phyloP scores from a whole-genome alignment of 768 basidiomycete species.

The Panellus pusillus region DNA sequence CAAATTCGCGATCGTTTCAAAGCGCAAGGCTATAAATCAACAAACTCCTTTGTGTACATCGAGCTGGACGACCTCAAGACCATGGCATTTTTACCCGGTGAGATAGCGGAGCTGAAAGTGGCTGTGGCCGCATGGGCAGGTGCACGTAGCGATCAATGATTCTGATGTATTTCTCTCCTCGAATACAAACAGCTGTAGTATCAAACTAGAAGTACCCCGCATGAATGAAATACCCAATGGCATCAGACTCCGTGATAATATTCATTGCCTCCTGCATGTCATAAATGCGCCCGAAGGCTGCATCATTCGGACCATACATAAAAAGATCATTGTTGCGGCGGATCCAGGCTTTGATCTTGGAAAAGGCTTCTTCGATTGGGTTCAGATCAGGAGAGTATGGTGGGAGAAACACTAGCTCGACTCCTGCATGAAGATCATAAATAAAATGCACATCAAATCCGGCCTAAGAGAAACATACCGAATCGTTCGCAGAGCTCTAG shows the following conservation, averaged over 20 bases:
- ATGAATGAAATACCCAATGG: conserved; percentile 32
- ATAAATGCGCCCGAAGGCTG: conserved; percentile 22
- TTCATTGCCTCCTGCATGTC: conserved; percentile 29
- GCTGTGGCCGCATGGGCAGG: not conserved
- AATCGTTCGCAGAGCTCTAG: not conserved
- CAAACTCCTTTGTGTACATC: conserved; percentile 18
- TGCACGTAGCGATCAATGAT: no score
- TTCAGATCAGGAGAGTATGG: conserved; percentile 43
- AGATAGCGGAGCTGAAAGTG: conserved; percentile 4
- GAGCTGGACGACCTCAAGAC: conserved; percentile 13
- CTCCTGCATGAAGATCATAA: conserved; percentile 19
- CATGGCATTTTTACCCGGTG: conserved; percentile 22
- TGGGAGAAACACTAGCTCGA: conserved; percentile 32
- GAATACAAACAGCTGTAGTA: no score
- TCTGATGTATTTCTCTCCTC: no score
- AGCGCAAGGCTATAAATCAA: conserved; percentile 15
- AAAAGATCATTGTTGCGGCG: conserved; percentile 20
- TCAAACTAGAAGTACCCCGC: conserved; percentile 31
- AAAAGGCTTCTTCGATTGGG: conserved; percentile 42
- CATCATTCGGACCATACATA: not conserved
- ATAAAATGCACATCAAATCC: not conserved
- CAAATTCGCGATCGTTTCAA: conserved; percentile 8
- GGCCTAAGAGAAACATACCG: not conserved
- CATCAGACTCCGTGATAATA: conserved; percentile 28
- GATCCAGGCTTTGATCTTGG: conserved; percentile 34